These are phyloP conservation scores for Phaeomoniella chlamydospora DNA, from an alignment of 2,329 filamentous ascomycete species.

Conservation along the genomic window DNA sequence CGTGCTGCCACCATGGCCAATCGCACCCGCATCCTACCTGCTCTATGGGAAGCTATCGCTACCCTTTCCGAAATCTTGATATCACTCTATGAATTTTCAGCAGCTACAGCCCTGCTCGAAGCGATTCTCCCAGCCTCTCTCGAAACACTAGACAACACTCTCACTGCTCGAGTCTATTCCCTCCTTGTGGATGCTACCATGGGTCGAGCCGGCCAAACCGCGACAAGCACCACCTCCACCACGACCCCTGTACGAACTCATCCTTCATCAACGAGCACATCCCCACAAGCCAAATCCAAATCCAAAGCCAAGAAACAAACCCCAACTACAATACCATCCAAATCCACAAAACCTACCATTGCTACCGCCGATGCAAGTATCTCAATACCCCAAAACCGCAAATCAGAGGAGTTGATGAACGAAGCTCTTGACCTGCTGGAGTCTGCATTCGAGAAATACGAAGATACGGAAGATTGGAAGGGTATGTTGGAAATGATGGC, in stretches of 20 bases:
- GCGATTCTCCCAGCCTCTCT: slow-evolving; percentile 62
- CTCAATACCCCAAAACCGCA: slow-evolving; percentile 10
- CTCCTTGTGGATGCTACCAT: slow-evolving; percentile 64
- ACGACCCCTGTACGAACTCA: slow-evolving; percentile 5
- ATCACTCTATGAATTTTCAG: slow-evolving; percentile 54
- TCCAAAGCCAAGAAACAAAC: background rate
- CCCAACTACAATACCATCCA: background rate
- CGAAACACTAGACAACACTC: slow-evolving; percentile 49
- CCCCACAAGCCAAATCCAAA: slow-evolving; percentile 3
- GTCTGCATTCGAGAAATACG: slow-evolving; percentile 48
- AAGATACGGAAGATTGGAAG: slow-evolving; percentile 50
- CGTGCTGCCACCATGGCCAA: slow-evolving; percentile 62
- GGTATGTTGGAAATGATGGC: slow-evolving; percentile 66
- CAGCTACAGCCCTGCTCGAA: slow-evolving; percentile 49
- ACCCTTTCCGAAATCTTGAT: slow-evolving; percentile 55
- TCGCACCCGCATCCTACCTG: slow-evolving; percentile 51
- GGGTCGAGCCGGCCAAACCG: slow-evolving; percentile 51
- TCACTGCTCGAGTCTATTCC: slow-evolving; percentile 54
- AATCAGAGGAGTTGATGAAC: slow-evolving; percentile 41
- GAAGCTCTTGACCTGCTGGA: slow-evolving; percentile 47
- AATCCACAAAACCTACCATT: background rate
- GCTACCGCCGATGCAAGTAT: background rate
- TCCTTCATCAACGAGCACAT: slow-evolving; percentile 3
- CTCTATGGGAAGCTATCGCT: slow-evolving; percentile 59
- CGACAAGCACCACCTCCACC: slow-evolving; percentile 13